These are phyloP conservation scores for Myriangium duriaei DNA, from an alignment of 2,329 filamentous ascomycete genomes.

Conservation along the genomic window DNA sequence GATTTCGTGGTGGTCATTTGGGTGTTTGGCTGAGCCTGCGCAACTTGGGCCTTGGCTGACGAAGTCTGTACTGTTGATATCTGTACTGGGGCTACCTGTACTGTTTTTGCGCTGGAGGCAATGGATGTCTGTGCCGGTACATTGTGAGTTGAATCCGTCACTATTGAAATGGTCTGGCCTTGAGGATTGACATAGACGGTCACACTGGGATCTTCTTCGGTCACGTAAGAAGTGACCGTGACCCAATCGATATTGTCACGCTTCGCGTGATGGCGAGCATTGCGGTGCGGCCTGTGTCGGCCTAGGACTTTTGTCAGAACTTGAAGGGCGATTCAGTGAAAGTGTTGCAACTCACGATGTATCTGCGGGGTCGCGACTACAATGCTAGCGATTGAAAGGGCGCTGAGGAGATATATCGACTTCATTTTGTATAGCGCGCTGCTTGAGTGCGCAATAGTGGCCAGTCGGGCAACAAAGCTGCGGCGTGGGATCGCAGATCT, in stretches of 20 bases:
- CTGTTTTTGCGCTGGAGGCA: conserved; percentile 6
- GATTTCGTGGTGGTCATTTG: conserved; percentile 14
- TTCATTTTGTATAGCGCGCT: not conserved
- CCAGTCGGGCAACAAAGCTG: not conserved
- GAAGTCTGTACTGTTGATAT: conserved; percentile 9
- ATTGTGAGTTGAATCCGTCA: conserved; percentile 9
- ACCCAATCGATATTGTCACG: conserved; percentile 20
- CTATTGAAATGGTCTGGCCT: conserved; percentile 37
- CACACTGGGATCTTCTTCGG: conserved; percentile 35
- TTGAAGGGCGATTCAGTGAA: not conserved
- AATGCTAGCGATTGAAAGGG: not conserved
- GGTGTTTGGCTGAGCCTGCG: conserved; percentile 7
- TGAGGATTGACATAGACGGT: conserved; percentile 49
- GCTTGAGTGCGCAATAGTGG: not conserved
- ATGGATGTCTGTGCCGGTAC: conserved; percentile 5
- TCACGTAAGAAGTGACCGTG: conserved; percentile 25
- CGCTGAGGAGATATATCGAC: not conserved
- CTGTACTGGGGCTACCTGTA: conserved; percentile 7
- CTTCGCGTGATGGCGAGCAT: conserved; percentile 15
- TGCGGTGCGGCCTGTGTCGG: not conserved
- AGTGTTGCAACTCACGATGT: not conserved
- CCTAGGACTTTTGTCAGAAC: not conserved
- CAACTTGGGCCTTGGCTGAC: conserved; percentile 5
- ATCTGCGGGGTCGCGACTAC: not conserved
- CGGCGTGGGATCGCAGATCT: not conserved